Base-by-base conservation (phyloP, 305 asterid species). In the Nicotiana rustica region DNA sequence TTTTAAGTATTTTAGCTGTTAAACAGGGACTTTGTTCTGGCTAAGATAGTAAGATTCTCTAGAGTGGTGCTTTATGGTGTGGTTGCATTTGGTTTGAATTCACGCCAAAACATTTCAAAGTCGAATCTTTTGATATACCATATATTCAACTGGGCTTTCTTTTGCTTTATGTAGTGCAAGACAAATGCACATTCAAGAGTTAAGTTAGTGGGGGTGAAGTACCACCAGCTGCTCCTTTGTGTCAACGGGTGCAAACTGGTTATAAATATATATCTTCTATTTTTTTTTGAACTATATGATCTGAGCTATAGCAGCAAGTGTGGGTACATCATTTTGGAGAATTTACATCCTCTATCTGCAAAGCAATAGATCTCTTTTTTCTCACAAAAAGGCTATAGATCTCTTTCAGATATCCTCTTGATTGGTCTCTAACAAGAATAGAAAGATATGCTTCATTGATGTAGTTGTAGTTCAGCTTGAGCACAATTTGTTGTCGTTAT, bases 391-490 rank as follows among this genome's bases (percentile, higher is more conserved):
- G 31, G 47, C 77, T 17, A 4, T n/a, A 36, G 56, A 36, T 68
- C 56, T 35, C 56, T 36, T 36, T 68, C 77, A 68, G 55, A 68
- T 36, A 36, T 68, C 29, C 55, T 36, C 31, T 36, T 36, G 31
- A 67, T 67, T 67, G 29, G 75, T 67, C 73, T 41, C 77, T 69
- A 4, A 5, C 77, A 69, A 41, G 12, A 38, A n/a, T 38, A 69
- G 77, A 69, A 38, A 69, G 57, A 68, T 68, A 68, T 36, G 77
- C 55, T 68, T 69, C 57, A 36, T 69, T 69, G 77, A 29, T 70
- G 36, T 41, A 44, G 59, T 70, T 70, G 36, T 44, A n/a, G n/a
- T 70, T 44, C 57, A 41, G 57, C 77, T 38, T 70, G 47, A 19
- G 12, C 6, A 2, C 35, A 41, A 70, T 19, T 70, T 70, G 21